A percentile compares a stretch with the other conserved stretches of the same genome.
These are phyloP conservation scores for Penicillium sp. DNA, from an alignment of 2,329 filamentous ascomycete genomes.

Conservation along the genomic window DNA sequence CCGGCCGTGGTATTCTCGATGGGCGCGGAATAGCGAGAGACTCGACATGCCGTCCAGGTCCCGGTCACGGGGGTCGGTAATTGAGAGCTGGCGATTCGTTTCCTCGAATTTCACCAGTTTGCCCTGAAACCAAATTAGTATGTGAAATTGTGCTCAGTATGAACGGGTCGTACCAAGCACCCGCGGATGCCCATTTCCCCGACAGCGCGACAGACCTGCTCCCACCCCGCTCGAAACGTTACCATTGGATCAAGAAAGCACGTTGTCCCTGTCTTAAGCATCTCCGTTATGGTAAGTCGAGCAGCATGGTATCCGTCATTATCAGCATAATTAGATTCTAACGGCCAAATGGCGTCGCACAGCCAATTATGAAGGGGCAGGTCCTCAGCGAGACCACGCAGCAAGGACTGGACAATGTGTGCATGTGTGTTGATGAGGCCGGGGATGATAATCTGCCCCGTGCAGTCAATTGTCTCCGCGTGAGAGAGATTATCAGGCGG, in stretches of 20 bases:
- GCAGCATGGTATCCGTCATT: slow-evolving; percentile 57
- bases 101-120: slow-evolving; percentile 32
- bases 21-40: slow-evolving; percentile 27
- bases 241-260: slow-evolving; percentile 60
- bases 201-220: slow-evolving; percentile 44
- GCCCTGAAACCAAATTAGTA: not conserved
- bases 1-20: slow-evolving; percentile 24
- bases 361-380: slow-evolving; percentile 57
- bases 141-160: too few relatives aligned
- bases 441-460: slow-evolving; percentile 53
- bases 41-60: slow-evolving; percentile 36
- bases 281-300: slow-evolving; percentile 55
- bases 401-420: slow-evolving; percentile 54
- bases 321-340: slow-evolving; percentile 51
- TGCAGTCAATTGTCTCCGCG: slow-evolving; percentile 40
- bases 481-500: slow-evolving; percentile 29
- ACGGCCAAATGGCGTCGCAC: slow-evolving; percentile 57
- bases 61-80: slow-evolving; percentile 34
- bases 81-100: slow-evolving; percentile 32
- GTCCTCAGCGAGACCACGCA: slow-evolving; percentile 56
- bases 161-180: slow-evolving; percentile 35
- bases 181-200: slow-evolving; percentile 52
- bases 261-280: slow-evolving; percentile 57
- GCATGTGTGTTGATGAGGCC: slow-evolving; percentile 58
- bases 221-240: slow-evolving; percentile 17